phyloP scores from a whole-genome alignment of 257 asterid genomes.

The Solanum piurae region DNA sequence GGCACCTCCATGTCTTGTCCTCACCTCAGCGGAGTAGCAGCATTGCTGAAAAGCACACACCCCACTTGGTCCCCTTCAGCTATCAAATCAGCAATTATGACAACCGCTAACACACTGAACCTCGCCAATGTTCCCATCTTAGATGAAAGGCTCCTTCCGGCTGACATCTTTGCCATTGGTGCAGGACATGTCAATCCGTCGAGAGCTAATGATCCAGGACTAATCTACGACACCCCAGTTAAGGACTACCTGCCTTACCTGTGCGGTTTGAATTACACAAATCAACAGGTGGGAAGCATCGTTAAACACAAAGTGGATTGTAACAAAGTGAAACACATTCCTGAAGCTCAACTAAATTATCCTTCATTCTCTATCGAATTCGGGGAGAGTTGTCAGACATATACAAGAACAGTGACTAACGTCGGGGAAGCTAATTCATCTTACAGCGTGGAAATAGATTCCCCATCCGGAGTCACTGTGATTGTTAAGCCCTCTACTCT shows the following conservation, averaged over 20 bases:
- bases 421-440: conserved; percentile 20
- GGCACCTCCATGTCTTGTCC: neutral
- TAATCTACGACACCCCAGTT: conserved; percentile 27
- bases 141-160: conserved; percentile 21
- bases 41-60: neutral
- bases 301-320: conserved; percentile 18
- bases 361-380: conserved; percentile 8
- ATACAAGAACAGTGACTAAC: conserved; percentile 26
- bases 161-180: conserved; percentile 21
- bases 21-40: neutral
- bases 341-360: conserved; percentile 11
- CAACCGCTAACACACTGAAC: conserved; percentile 30
- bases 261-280: conserved; percentile 35
- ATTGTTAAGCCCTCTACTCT: conserved; percentile 12
- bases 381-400: neutral
- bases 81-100: conserved; percentile 46
- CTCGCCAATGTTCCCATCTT: conserved; percentile 9
- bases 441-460: conserved; percentile 7
- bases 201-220: conserved; percentile 33
- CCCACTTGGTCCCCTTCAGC: conserved; percentile 20
- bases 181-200: conserved; percentile 41
- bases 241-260: conserved; percentile 34
- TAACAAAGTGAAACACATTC: conserved; percentile 1
- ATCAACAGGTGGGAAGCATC: conserved; percentile 1
- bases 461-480: conserved; percentile 18